Evolutionary conservation across 2,329 filamentous ascomycete species (phyloP), one percentile per base, ranked within the genome.

Genomic region (Elsinoe necatrix): DNA sequence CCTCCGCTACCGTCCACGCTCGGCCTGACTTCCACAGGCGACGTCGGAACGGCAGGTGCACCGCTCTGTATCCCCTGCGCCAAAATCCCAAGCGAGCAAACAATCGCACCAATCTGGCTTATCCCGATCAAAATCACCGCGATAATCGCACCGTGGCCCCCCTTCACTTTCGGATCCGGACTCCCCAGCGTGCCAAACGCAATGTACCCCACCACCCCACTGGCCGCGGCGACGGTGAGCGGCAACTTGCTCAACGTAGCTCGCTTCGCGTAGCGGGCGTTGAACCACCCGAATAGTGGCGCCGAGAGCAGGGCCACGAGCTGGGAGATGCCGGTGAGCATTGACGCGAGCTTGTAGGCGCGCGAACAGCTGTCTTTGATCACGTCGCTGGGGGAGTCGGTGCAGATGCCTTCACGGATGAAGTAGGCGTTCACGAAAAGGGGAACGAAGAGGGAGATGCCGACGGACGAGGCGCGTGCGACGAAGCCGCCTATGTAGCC

Each of bases 401-500:
- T 79, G 73, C 93, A 97, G 62, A 87, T 85, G 1, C 89, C 91
- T 55, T 86, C 85, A 50, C 77, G 75, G 61, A 92, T 87, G 71
- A 92, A 97, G 70, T 89, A 95, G 21, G 89, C 85, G 68, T 97
- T 97, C 64, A 96, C 83, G 67, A 87, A 95, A 1, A 98, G 80
- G 0, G 93, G 93, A 55, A 98, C 87, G 72, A 97, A 98, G 4
- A 97, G 80, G 0, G 89, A 95, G 62, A 98, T 95, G 54, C 88
- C 92, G 4, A 98, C 93, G 0, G 90, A 95, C 0, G 91, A 96
- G 6, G 93, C 91, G 57, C 93, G 84, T 8, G 91, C 92, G 1
- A 98, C 92, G 65, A 97, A 96, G 1, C 93, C 93, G 60, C 92
- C 93, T 0, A 97, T 75, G 66, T 97, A 98, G 25, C 87, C 92